These are phyloP conservation scores for Phytophthora pini DNA, from an alignment of 352 stramenopile species.

Conservation along the genomic window DNA sequence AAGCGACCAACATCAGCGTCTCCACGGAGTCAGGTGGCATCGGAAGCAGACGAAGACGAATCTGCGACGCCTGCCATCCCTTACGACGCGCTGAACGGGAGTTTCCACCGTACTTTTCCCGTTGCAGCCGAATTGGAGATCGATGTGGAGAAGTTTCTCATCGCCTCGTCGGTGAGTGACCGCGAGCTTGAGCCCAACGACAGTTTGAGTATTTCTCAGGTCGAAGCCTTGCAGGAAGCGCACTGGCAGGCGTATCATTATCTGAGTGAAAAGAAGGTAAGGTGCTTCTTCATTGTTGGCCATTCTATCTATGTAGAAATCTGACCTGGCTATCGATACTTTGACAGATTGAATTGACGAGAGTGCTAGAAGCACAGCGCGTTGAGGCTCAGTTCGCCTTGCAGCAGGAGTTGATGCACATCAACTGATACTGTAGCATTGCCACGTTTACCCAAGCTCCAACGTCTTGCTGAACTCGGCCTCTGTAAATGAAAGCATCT, in stretches of 20 bases:
- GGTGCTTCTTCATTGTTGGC: not conserved
- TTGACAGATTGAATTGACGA: conserved; percentile 71
- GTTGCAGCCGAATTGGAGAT: conserved; percentile 80
- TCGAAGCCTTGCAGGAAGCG: conserved; percentile 84
- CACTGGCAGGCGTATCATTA: conserved; percentile 84
- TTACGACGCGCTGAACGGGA: conserved; percentile 59
- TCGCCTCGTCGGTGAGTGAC: conserved; percentile 59
- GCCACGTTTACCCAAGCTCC: conserved; percentile 49
- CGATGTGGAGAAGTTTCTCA: conserved; percentile 75
- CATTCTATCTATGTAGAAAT: not conserved
- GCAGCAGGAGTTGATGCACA: conserved; percentile 67
- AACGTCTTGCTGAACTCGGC: conserved; percentile 85
- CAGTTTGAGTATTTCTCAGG: conserved; percentile 82
- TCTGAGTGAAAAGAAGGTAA: conserved; percentile 85
- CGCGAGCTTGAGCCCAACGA: conserved; percentile 52
- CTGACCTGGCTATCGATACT: conserved; percentile 1
- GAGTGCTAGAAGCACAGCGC: conserved; percentile 77
- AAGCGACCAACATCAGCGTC: conserved; percentile 3
- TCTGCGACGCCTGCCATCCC: conserved; percentile 22
- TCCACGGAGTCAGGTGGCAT: conserved; percentile 25
- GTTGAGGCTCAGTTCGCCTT: conserved; percentile 74
- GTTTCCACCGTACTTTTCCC: conserved; percentile 73
- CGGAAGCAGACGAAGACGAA: conserved; percentile 25
- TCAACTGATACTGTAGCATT: conserved; percentile 31
- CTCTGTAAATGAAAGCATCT: conserved; percentile 88